Evolutionary conservation across 495 filamentous ascomycete species (phyloP), one percentile per base, ranked within the genome.

Genomic region (Penicillium macrosclerotiorum): DNA sequence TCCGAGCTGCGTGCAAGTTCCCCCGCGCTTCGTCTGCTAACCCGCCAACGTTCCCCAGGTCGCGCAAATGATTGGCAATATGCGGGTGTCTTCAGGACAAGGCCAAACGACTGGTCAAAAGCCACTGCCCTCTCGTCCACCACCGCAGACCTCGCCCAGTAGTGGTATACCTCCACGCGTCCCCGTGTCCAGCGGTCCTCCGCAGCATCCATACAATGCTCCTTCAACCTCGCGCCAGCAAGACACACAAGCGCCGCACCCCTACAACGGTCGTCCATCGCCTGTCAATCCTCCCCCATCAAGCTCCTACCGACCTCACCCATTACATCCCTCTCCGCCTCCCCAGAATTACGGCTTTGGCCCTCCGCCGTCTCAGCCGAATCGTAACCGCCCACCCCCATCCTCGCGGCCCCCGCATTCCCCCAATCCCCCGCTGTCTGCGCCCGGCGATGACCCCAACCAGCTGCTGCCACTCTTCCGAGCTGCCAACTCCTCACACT

Each of bases 401-500:
- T 79, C 82, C 5, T 79, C 79, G 14, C 83, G 83, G 9, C 83
- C 59, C 12, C 70, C 64, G 22, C 72, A 51, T 68, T 75, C 64
- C 64, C 81, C 47, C 69, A 79, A 46, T 66, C 85, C 37, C 40
- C 82, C 84, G 8, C 65, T 77, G 38, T 75, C 80, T 16, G 78
- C 76, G 0, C 89, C 92, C 55, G 83, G 85, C 24, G 57, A 72
- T 62, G 72, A 76, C 46, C 72, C 71, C 12, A 64, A 74, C 39
- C 69, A 75, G 34, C 76, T 98, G 7, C 84, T 88, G 54, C 89
- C 87, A 0, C 74, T 97, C 14, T 98, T 98, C 75, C 82, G 86
- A 41, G 88, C 90, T 0, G 93, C 96, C 11, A 95, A 98, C 67
- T 88, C 88, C 52, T 73, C 64, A 77, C 83, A 85, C 20, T 88